A percentile compares a stretch with the other conserved stretches of the same genome.
phyloP scores from a whole-genome alignment of 352 stramenopile genomes.

The Elongisporangium anandrum region DNA sequence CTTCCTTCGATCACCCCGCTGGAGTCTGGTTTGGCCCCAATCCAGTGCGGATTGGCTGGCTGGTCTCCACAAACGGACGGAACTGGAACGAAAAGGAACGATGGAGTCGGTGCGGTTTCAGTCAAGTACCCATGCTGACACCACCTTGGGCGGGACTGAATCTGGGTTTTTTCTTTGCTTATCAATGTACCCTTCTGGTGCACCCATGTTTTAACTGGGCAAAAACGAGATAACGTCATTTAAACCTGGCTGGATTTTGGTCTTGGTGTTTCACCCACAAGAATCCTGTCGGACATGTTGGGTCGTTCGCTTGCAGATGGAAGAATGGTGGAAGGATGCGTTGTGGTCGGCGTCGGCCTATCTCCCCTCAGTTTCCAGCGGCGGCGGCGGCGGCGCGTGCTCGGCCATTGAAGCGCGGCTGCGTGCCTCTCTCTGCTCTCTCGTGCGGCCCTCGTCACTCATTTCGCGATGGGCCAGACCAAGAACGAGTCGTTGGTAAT shows the following conservation, averaged over 20 bases:
- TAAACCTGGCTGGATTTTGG: neutral
- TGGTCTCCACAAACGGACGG: neutral
- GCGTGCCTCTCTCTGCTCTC: neutral
- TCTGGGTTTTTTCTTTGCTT: neutral
- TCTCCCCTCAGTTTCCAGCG: neutral
- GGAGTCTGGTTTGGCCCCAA: neutral
- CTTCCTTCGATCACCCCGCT: neutral
- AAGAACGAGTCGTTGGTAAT: slow-evolving; percentile 2
- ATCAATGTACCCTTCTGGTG: neutral
- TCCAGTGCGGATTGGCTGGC: neutral
- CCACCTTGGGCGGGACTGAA: neutral
- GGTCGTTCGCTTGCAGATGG: neutral
- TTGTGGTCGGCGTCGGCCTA: neutral
- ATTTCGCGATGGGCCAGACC: neutral
- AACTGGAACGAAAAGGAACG: neutral
- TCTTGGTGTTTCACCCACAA: neutral
- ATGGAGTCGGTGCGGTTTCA: neutral
- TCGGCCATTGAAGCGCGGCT: slow-evolving; percentile 2
- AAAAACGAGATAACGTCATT: neutral
- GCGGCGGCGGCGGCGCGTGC: slow-evolving; percentile 1
- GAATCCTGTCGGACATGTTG: neutral
- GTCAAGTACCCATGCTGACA: neutral
- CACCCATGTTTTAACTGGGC: neutral
- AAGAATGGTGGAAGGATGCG: neutral
- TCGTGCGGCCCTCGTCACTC: neutral